Base-by-base conservation (phyloP, 352 stramenopile species). In the Phytophthora gonapodyides region DNA sequence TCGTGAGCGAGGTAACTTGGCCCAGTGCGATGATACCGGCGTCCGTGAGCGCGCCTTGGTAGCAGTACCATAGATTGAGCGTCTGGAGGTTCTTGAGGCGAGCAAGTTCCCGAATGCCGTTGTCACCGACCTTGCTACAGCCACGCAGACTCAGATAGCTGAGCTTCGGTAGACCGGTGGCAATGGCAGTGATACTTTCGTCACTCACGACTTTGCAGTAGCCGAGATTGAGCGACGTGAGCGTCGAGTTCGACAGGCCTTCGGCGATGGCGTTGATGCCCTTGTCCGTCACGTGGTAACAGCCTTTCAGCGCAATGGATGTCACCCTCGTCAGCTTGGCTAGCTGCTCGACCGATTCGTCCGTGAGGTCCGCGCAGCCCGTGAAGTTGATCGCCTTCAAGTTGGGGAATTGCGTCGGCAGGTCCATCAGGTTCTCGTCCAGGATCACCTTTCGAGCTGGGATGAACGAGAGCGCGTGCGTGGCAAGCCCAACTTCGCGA, bases 11-110 rank as follows among this genome's bases (percentile, higher is more conserved):
- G 10, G 58, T 71, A 34, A 91, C 72, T 10, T 51, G 36, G 5
- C 75, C 60, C 1, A 93, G 61, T 3, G 77, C 73, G 0, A 64
- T 68, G 45, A 93, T 80, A 6, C 81, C 82, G 2, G 30, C 68
- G 55, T 93, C 84, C 0, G 82, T 91, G 21, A 93, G 70, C 44
- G 87, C 67, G 0, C 82, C 84, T 74, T 93, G 84, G 55, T 88
- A 84, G 68, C 82, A 91, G 64, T 93, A 93, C 84, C 82, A 93
- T 5, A 93, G 56, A 16, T 91, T 91, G 35, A 93, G 78, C 16
- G 69, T 83, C 50, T 73, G 57, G 12, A 91, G 57, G 15, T 75
- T 54, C 24, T 50, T 40, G 6, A 91, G 61, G 15, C 53, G 62
- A 13, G 68, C 47, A 19, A 91, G 67, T 7, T 77, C 61, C 15